phyloP scores from a whole-genome alignment of 2,329 filamentous ascomycete species.

The Pseudogymnoascus sp. region DNA sequence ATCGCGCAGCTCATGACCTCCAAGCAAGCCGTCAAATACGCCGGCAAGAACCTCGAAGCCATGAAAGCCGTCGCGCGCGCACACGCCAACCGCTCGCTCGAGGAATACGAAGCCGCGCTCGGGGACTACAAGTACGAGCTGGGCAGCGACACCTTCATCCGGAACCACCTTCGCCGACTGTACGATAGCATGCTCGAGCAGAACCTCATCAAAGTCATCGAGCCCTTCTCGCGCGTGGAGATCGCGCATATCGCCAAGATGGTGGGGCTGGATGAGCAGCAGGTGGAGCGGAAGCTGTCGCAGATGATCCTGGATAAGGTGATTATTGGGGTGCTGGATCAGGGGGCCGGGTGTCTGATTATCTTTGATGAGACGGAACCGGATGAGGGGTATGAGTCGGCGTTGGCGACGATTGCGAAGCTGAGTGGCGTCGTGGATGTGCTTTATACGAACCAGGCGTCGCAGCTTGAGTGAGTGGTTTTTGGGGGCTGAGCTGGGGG shows the following conservation, averaged over 20 bases:
- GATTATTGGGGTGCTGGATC: constrained; percentile 93
- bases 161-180: constrained; percentile 87
- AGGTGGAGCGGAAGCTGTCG: constrained; percentile 95
- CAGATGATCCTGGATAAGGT: constrained; percentile 99
- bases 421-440: constrained; percentile 95
- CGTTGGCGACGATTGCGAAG: constrained; percentile 92
- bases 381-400: constrained; percentile 90
- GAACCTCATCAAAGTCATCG: constrained; percentile 99
- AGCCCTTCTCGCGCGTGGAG: constrained; percentile 95
- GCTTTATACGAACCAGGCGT: constrained; percentile 95
- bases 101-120: constrained; percentile 93
- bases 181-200: constrained; percentile 99
- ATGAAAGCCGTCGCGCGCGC: constrained; percentile 98
- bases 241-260: constrained; percentile 96
- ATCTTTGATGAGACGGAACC: constrained; percentile 93
- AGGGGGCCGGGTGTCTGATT: constrained; percentile 94
- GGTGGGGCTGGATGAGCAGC: constrained; percentile 90
- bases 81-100: constrained; percentile 88
- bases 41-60: constrained; percentile 89
- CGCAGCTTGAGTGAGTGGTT: constrained; percentile 69
- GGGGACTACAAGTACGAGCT: constrained; percentile 89
- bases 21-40: constrained; percentile 95
- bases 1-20: constrained; percentile 91
- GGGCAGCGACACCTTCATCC: constrained; percentile 90
- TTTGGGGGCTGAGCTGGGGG: not conserved